These are phyloP conservation scores for Erodium maritimum DNA, from an alignment of 345 rosid genomes.

Conservation along the genomic window DNA sequence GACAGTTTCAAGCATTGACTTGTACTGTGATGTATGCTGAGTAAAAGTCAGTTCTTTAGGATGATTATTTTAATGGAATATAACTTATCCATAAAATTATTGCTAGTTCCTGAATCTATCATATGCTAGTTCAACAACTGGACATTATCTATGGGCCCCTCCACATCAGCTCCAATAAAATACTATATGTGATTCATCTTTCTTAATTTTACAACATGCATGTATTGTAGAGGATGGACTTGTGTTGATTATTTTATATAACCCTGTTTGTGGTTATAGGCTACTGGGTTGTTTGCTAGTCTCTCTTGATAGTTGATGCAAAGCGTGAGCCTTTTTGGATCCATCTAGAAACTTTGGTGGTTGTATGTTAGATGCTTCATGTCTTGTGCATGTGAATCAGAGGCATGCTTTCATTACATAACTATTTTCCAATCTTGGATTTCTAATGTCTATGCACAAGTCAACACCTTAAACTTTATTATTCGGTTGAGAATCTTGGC, in stretches of 20 bases:
- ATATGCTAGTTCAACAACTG: background rate
- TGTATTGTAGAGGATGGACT: background rate
- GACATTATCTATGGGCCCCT: background rate
- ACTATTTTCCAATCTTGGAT: too few species aligned
- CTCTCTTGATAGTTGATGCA: background rate
- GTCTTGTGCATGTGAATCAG: background rate
- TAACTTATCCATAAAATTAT: background rate
- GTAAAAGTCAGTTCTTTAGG: too few species aligned
- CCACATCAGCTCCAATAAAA: too few species aligned
- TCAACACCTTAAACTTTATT: too few species aligned
- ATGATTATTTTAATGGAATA: background rate
- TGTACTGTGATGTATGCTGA: background rate
- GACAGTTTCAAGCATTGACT: background rate
- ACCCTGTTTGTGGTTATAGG: background rate
- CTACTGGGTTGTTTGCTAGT: background rate
- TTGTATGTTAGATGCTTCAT: background rate
- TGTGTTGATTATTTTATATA: background rate
- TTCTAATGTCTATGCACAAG: too few species aligned
- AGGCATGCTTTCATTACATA: background rate
- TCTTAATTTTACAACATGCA: background rate
- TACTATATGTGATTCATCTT: background rate
- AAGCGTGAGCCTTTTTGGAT: background rate
- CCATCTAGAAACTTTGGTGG: background rate
- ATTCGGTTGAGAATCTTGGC: too few species aligned
- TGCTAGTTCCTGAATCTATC: background rate